These are phyloP conservation scores for Starmerella sirachaensis DNA, from an alignment of 805 yeast genomes.

Conservation along the genomic window DNA sequence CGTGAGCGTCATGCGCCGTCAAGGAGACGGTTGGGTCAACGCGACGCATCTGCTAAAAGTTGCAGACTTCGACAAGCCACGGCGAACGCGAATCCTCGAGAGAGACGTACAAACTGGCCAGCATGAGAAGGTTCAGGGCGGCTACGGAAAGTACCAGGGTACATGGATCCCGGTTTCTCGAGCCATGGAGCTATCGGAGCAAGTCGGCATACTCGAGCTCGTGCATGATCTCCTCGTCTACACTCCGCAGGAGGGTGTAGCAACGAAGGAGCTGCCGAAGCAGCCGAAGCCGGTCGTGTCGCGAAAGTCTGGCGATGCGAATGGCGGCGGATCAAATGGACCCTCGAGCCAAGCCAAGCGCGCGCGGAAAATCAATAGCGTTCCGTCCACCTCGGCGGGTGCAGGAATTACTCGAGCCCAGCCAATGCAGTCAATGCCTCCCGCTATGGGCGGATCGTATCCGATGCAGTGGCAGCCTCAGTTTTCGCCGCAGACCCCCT, in stretches of 20 bases:
- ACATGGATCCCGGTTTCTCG: constrained; percentile 86
- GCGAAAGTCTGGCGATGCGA: constrained; percentile 26
- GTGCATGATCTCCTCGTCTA: constrained; percentile 58
- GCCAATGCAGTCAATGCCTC: constrained; percentile 18
- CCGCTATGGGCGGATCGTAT: constrained; percentile 2
- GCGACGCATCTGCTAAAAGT: constrained; percentile 92
- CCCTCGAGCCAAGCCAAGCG: constrained; percentile 14
- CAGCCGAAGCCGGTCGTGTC: constrained; percentile 48
- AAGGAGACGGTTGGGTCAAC: constrained; percentile 88
- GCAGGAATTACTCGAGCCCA: constrained; percentile 13
- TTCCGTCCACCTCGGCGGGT: constrained; percentile 6
- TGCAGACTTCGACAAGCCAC: constrained; percentile 89
- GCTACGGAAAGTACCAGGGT: constrained; percentile 93
- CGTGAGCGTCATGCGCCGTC: constrained; percentile 78
- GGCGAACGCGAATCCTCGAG: constrained; percentile 81
- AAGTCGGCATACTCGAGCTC: constrained; percentile 49
- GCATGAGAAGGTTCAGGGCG: constrained; percentile 94
- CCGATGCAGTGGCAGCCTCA: constrained; percentile 10
- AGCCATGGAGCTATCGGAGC: constrained; percentile 56
- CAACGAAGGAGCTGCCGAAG: constrained; percentile 28
- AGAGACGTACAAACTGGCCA: constrained; percentile 81
- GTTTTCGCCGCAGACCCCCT: constrained; percentile 14
- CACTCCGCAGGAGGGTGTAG: constrained; percentile 27
- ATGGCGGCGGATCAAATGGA: background rate
- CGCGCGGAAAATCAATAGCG: constrained; percentile 16